Evolutionary conservation across 768 basidiomycete species (phyloP), one percentile per base, ranked within the genome.

Genomic region (Suillus bovinus): DNA sequence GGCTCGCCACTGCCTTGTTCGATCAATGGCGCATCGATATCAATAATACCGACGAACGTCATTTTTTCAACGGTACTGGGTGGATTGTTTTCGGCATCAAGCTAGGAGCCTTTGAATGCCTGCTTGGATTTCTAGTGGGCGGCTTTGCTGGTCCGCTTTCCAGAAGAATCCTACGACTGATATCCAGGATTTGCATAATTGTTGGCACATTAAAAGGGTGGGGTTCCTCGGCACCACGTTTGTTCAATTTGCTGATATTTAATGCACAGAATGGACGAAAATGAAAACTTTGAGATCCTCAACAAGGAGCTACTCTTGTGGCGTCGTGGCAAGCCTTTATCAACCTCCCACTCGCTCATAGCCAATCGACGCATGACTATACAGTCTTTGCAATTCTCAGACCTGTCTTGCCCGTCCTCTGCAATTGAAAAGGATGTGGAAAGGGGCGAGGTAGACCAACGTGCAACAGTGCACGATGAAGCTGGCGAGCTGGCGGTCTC

Each of bases 121-220:
- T 85, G 7, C 68, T 87, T 11, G 91, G 90, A 1, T 91, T 91
- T 66, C 81, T 80, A 3, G 73, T 76, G 16, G 79, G 78, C 31
- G 77, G 78, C 9, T 91, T 91, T 67, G 82, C 79, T 1, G 66
- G 81, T 11, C 74, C 79, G 1, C 65, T 93, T 16, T 77, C 81
- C 10, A 79, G 91, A 41, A 82, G 90, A 17, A 75, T 86, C 24
- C 63, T 93, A 39, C 79, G 88, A 49, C 72, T 88, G 58, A 42
- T 86, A 13, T 79, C 80, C 3, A 79, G 89, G 52, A 81, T 78
- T 0, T 80, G 75, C 65, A 69, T 93, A 22, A 81, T 84, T 62
- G 80, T 88, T 60, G 91, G 91, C 20, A 65, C 87, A 24, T 74
- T 85, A 33, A 87, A 87, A 76, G 90, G 91, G 91, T 91, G 63